Evolutionary conservation across 306 rosid species (phyloP), one percentile per base, ranked within the genome.

Genomic region (Vigna reflexopilosa): DNA sequence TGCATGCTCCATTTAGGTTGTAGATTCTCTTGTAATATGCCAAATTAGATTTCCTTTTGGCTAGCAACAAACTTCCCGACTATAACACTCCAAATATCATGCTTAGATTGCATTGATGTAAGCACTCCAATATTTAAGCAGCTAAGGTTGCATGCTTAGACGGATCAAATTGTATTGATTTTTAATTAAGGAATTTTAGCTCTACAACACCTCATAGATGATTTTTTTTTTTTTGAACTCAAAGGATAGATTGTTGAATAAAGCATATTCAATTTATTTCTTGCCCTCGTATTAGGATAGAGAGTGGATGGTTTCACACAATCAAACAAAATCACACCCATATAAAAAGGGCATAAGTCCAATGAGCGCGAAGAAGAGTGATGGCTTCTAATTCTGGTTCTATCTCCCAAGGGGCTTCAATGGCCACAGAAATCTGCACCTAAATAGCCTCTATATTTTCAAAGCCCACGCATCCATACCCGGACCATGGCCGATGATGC

Each of bases 401-500:
- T 28, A 42, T 50, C 54, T 49, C 83, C 62, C 1, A 73, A 65
- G 90, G 13, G 24, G 86, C 89, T 40, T 86, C 90, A 15, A 82
- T 89, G 12, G 96, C 98, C 72, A 42, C 89, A 56, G 83, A 86
- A 77, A 88, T 90, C 56, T 90, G 98, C 92, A 76, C 65, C 68
- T 87, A 92, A 67, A 83, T 94, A 72, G 83, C 97, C 30, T 79
- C 93, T 55, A 80, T 89, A 70, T 92, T 92, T 91, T 78, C 95
- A 26, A 85, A 73, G 61, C 84, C 97, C 61, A 92, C 92, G 64
- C 75, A 79, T 54, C 90, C 89, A 16, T 58, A 88, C 84, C 88
- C 93, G 0, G 90, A 95, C 98, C 1, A 93, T 91, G 99, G 99
- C 98, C 9, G 87, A 91, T 71, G 98, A 91, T 83, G 80, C 26